Conservation (phyloP, 2,329 filamentous ascomycete species). For the Penicillium psychrosexuale region DNA sequence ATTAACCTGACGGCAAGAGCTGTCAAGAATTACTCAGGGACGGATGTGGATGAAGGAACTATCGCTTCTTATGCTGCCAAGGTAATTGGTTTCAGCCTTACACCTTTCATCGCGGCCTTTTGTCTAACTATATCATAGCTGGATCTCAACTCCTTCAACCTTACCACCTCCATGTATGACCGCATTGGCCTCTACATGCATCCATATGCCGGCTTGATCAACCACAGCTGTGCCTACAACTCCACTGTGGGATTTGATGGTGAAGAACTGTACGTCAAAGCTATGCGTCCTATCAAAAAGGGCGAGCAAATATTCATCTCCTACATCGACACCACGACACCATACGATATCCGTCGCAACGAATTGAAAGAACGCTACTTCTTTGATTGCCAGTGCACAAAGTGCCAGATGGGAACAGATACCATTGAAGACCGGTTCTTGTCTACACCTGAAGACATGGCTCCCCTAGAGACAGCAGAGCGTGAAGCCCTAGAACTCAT, state of each 20-base stretch:
- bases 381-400: slow-evolving; percentile 56
- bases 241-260: slow-evolving; percentile 57
- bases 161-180: slow-evolving; percentile 55
- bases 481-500: slow-evolving; percentile 26
- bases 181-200: slow-evolving; percentile 59
- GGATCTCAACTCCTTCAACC: slow-evolving; percentile 57
- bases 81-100: slow-evolving; percentile 28
- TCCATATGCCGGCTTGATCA: slow-evolving; percentile 53
- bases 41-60: slow-evolving; percentile 43
- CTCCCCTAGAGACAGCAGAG: slow-evolving; percentile 19
- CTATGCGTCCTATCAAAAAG: slow-evolving; percentile 51
- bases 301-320: slow-evolving; percentile 60
- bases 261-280: slow-evolving; percentile 49
- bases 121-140: slow-evolving; percentile 38
- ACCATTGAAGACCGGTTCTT: slow-evolving; percentile 20
- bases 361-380: slow-evolving; percentile 56
- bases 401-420: slow-evolving; percentile 41
- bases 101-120: not conserved
- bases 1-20: slow-evolving; percentile 55
- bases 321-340: slow-evolving; percentile 58
- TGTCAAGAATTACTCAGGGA: slow-evolving; percentile 52
- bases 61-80: slow-evolving; percentile 47
- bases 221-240: slow-evolving; percentile 63
- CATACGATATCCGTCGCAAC: slow-evolving; percentile 49
- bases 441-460: slow-evolving; percentile 9